Conservation (phyloP, 306 rosid species). For the Casuarina cunninghamiana region DNA sequence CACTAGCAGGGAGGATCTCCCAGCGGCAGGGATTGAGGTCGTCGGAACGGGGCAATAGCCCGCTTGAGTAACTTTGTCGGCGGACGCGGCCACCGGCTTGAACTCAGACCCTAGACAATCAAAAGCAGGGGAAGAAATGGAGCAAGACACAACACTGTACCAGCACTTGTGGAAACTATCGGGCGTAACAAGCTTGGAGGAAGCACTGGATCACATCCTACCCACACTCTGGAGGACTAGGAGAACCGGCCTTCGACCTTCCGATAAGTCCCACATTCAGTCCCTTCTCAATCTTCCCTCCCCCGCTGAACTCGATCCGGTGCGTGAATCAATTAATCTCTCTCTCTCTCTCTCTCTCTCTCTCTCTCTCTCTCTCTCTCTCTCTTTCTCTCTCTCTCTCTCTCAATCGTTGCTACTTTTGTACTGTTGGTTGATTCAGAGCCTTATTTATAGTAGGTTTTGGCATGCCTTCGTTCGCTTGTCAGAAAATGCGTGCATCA, state of each 20-base stretch:
- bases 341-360: no score
- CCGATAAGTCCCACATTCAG: conserved; percentile 54
- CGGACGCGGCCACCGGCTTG: conserved; percentile 70
- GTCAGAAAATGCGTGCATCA: conserved; percentile 52
- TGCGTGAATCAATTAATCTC: neutral
- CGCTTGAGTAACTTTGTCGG: conserved; percentile 81
- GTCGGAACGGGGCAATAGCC: conserved; percentile 95
- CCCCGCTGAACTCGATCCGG: conserved; percentile 52
- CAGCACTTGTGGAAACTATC: conserved; percentile 47
- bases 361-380: no score
- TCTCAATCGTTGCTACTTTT: neutral
- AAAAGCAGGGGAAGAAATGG: conserved; percentile 15
- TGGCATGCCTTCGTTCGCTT: conserved; percentile 69
- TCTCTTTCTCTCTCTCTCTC: no score
- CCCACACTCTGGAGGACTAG: conserved; percentile 42
- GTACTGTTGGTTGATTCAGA: no score
- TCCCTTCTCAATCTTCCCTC: conserved; percentile 60
- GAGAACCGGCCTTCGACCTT: conserved; percentile 49
- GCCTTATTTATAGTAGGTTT: conserved; percentile 27
- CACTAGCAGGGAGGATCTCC: conserved; percentile 80
- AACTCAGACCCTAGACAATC: conserved; percentile 49
- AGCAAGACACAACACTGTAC: conserved; percentile 24
- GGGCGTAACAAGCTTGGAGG: conserved; percentile 28
- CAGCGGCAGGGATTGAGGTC: conserved; percentile 98
- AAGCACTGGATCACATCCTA: conserved; percentile 39